A percentile compares a stretch with the other conserved stretches of the same genome.
phyloP scores from a whole-genome alignment of 345 rosid species.

The Jatropha curcas region DNA sequence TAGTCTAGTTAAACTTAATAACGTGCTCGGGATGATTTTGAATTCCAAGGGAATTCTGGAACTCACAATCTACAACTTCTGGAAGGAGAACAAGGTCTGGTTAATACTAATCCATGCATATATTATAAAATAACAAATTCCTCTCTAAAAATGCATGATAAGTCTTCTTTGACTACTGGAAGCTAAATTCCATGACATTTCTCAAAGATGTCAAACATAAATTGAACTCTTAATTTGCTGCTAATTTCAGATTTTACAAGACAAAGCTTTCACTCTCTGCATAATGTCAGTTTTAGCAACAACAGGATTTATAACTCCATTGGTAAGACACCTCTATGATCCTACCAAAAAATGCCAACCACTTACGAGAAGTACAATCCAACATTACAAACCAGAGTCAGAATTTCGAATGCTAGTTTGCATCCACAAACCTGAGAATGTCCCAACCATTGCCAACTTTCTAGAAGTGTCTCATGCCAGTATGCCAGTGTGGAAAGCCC shows the following conservation, averaged over 20 bases:
- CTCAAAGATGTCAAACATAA: too few relatives aligned
- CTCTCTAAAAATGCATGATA: too few relatives aligned
- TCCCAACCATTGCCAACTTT: constrained; percentile 8
- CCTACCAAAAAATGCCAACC: neutral
- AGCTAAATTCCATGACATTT: too few relatives aligned
- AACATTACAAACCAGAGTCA: neutral
- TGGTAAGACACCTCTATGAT: neutral
- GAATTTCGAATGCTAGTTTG: constrained; percentile 14
- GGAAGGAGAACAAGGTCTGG: constrained; percentile 16
- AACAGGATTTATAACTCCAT: constrained; percentile 5
- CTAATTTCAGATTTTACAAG: constrained; percentile 1
- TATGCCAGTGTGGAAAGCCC: neutral
- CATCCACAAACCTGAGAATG: constrained; percentile 11
- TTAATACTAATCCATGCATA: too few relatives aligned
- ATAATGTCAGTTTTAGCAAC: constrained; percentile 5
- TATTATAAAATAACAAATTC: too few relatives aligned
- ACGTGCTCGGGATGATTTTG: constrained; percentile 6
- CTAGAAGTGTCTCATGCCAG: constrained; percentile 5
- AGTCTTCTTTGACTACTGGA: too few relatives aligned
- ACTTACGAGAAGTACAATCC: neutral
- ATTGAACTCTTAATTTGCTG: neutral
- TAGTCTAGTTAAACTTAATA: too few relatives aligned
- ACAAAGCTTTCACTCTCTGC: constrained; percentile 1
- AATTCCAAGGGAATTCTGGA: constrained; percentile 12
- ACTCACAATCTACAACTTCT: constrained; percentile 2